These are phyloP conservation scores for Rhynchospora breviuscula DNA, from an alignment of 176 grass and related monocot genomes.

Conservation along the genomic window DNA sequence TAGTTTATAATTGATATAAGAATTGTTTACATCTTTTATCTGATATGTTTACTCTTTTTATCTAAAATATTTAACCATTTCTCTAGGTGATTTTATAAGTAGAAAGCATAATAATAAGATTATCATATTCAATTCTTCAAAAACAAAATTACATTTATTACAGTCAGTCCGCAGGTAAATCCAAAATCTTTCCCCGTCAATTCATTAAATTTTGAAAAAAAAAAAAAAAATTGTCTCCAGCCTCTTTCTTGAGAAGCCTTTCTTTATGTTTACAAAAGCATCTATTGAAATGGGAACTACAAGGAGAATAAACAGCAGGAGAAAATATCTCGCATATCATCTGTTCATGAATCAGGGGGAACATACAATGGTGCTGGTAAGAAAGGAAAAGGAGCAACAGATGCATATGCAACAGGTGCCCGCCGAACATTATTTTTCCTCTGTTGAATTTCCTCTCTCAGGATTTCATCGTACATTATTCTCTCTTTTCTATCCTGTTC, in stretches of 20 bases:
- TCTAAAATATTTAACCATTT: too few species aligned
- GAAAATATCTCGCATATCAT: constrained; percentile 19
- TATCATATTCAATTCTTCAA: background rate
- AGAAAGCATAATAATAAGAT: too few species aligned
- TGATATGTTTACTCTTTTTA: too few species aligned
- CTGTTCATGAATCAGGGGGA: constrained; percentile 38
- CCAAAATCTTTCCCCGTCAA: background rate
- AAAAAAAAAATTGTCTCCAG: background rate
- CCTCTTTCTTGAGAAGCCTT: constrained; percentile 3
- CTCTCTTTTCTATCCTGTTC: constrained; percentile 36
- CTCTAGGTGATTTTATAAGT: too few species aligned
- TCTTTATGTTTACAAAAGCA: background rate
- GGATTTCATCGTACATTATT: constrained; percentile 16
- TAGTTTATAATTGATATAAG: too few species aligned
- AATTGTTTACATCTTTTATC: too few species aligned
- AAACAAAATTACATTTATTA: background rate
- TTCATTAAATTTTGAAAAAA: background rate
- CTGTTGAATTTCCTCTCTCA: constrained; percentile 26
- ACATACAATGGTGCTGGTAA: constrained; percentile 65
- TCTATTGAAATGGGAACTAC: background rate
- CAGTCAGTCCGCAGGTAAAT: background rate
- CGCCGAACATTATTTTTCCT: constrained; percentile 19
- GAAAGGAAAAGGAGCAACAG: constrained; percentile 82
- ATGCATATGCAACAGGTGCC: constrained; percentile 80
- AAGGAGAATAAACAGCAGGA: background rate